Percentiles rank a stretch among this genome's conserved stretches.
These are phyloP conservation scores for Penicillium flavigenum DNA, from an alignment of 495 filamentous ascomycete genomes.

Conservation along the genomic window DNA sequence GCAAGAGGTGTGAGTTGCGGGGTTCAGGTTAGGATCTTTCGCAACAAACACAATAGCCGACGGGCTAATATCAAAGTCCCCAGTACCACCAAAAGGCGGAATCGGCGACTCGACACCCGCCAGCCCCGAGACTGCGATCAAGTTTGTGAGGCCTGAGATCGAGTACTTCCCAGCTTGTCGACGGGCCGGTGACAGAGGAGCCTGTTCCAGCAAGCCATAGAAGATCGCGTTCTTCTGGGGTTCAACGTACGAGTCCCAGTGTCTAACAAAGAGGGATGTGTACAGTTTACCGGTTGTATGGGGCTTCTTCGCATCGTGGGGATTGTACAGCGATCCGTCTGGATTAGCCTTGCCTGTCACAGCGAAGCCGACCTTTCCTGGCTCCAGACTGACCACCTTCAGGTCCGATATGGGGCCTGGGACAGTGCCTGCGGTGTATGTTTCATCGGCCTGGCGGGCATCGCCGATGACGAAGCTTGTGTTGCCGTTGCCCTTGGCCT, in stretches of 20 bases:
- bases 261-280: conserved; percentile 56
- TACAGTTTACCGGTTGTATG: conserved; percentile 54
- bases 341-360: conserved; percentile 59
- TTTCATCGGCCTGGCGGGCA: conserved; percentile 54
- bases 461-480: conserved; percentile 62
- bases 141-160: conserved; percentile 49
- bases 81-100: conserved; percentile 58
- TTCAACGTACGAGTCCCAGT: conserved; percentile 60
- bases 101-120: conserved; percentile 53
- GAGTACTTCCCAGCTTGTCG: conserved; percentile 44
- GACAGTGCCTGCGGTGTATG: conserved; percentile 62
- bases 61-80: conserved; percentile 58
- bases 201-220: conserved; percentile 62
- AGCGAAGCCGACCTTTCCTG: conserved; percentile 68
- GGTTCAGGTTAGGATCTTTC: conserved; percentile 75
- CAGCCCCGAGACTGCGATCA: conserved; percentile 45
- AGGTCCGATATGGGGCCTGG: conserved; percentile 70
- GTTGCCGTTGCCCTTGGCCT: conserved; percentile 61
- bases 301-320: conserved; percentile 53
- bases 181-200: conserved; percentile 38
- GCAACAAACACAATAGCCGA: conserved; percentile 74
- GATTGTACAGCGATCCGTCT: conserved; percentile 57
- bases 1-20: conserved; percentile 78
- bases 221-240: conserved; percentile 72
- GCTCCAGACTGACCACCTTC: conserved; percentile 61